phyloP scores from a whole-genome alignment of 371 early-diverging fungal species.

The Apophysomyces sp. region DNA sequence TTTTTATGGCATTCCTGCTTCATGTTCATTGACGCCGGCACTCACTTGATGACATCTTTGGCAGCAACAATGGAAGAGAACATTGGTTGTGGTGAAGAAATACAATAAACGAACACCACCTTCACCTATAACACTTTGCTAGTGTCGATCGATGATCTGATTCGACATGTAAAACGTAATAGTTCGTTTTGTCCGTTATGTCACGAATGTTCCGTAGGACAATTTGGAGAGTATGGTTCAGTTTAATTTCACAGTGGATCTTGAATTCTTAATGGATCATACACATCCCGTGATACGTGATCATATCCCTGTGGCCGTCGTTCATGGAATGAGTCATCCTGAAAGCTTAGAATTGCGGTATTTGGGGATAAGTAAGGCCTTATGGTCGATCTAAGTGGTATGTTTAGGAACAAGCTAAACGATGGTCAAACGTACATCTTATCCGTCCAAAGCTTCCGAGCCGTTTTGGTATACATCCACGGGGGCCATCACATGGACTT shows the following conservation, averaged over 20 bases:
- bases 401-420: conserved; percentile 11
- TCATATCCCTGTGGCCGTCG: conserved; percentile 11
- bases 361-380: background rate
- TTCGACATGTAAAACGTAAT: conserved; percentile 19
- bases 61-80: background rate
- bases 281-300: conserved; percentile 11
- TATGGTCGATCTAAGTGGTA: background rate
- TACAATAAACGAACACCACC: background rate
- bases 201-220: conserved; percentile 9
- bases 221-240: conserved; percentile 22
- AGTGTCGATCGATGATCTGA: conserved; percentile 19
- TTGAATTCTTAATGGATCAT: conserved; percentile 18
- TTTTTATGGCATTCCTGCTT: no score
- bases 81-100: conserved; percentile 2
- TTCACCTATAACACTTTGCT: background rate
- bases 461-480: conserved; percentile 6
- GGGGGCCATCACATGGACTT: no score
- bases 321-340: conserved; percentile 15
- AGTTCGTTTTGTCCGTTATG: no score
- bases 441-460: conserved; percentile 9
- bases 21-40: background rate
- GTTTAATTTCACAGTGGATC: conserved; percentile 27
- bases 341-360: conserved; percentile 13
- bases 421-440: conserved; percentile 12
- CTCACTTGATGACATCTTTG: conserved; percentile 3